These are phyloP conservation scores for Kluyveromyces wickerhamii DNA, from an alignment of 805 yeast genomes.

Conservation along the genomic window DNA sequence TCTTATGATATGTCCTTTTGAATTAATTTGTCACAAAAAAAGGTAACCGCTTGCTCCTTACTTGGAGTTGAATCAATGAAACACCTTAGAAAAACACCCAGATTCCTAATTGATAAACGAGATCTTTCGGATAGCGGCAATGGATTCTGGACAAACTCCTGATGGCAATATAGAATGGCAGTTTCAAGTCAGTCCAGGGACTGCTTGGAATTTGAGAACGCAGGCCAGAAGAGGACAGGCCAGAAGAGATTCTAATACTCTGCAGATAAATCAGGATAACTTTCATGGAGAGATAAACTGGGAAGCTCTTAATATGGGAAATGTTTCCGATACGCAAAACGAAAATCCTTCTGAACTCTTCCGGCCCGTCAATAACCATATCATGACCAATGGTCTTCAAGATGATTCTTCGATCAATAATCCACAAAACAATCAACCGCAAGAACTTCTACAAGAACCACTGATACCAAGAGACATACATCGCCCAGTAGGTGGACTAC, in stretches of 20 bases:
- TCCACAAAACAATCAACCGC: too few relatives aligned
- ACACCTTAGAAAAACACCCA: too few relatives aligned
- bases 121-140: background rate
- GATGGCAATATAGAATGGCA: conserved; percentile 3
- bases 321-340: background rate
- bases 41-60: conserved; percentile 4
- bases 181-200: conserved; percentile 5
- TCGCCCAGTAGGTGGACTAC: conserved; percentile 13
- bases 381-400: too few relatives aligned
- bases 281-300: background rate
- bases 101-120: too few relatives aligned
- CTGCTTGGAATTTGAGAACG: conserved; percentile 6
- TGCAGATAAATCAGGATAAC: background rate
- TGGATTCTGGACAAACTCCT: conserved; percentile 1
- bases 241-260: background rate
- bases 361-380: too few relatives aligned
- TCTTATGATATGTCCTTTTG: too few relatives aligned
- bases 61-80: too few relatives aligned
- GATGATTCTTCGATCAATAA: too few relatives aligned
- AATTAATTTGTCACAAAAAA: background rate
- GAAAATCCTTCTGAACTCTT: conserved; percentile 6
- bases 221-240: conserved; percentile 3
- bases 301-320: background rate
- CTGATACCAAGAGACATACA: conserved; percentile 2
- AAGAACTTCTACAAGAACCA: too few relatives aligned